Conservation (phyloP, 2,329 filamentous ascomycete genomes). For the Talaromyces piceae region DNA sequence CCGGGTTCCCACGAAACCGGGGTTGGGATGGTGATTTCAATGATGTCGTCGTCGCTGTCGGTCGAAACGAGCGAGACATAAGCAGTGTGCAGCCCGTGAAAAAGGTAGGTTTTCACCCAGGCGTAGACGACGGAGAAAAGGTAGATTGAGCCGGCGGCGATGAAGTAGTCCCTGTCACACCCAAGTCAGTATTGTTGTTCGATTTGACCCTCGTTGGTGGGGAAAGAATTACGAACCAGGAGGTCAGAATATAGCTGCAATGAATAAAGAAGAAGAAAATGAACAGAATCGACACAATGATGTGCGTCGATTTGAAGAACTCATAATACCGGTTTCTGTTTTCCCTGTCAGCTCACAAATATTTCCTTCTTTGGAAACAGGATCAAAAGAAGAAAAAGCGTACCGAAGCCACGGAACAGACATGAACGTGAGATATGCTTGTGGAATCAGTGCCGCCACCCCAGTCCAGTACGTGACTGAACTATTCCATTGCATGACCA, state of each 20-base stretch:
- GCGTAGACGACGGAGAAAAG: conserved; percentile 40
- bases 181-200: too few species aligned
- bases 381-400: too few species aligned
- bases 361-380: too few species aligned
- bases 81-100: conserved; percentile 42
- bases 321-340: conserved; percentile 51
- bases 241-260: conserved; percentile 49
- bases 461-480: conserved; percentile 48
- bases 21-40: conserved; percentile 42
- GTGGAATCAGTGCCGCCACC: conserved; percentile 45
- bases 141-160: conserved; percentile 49
- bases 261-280: conserved; percentile 55
- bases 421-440: conserved; percentile 48
- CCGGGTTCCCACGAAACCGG: conserved; percentile 54
- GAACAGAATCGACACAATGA: conserved; percentile 47
- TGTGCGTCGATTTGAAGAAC: conserved; percentile 54
- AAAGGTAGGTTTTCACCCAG: conserved; percentile 42
- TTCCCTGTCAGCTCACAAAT: background rate
- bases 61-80: conserved; percentile 44
- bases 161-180: conserved; percentile 50
- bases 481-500: conserved; percentile 38
- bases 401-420: conserved; percentile 22
- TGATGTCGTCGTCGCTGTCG: conserved; percentile 36
- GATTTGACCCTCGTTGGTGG: too few species aligned
- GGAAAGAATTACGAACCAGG: conserved; percentile 33